A percentile compares a stretch with the other conserved stretches of the same genome.
Conservation (phyloP, 805 yeast genomes). For the Candida tallmaniae region DNA sequence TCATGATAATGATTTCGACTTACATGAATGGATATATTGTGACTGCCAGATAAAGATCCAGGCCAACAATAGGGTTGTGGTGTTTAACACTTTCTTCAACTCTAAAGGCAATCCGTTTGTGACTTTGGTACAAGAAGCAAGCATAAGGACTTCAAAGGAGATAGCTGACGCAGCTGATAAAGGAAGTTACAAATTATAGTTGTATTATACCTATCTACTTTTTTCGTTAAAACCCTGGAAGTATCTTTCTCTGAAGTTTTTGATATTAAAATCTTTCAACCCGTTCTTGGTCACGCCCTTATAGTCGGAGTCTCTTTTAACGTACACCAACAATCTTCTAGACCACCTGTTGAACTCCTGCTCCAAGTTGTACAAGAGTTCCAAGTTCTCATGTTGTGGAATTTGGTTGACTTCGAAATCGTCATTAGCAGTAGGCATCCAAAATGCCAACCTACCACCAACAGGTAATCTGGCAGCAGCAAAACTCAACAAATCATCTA, state of each 20-base stretch:
- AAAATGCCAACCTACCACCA: conserved; percentile 81
- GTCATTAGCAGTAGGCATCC: conserved; percentile 98
- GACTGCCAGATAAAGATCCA: not conserved
- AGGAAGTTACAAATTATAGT: not conserved
- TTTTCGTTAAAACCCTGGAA: conserved; percentile 57
- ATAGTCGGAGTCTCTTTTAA: conserved; percentile 49
- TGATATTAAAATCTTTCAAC: conserved; percentile 45
- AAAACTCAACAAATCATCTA: conserved; percentile 74
- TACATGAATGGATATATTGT: conserved; percentile 42
- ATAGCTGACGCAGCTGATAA: not conserved
- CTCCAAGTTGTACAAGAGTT: conserved; percentile 67
- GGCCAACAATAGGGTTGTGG: not conserved
- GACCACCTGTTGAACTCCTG: conserved; percentile 95
- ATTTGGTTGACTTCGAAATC: conserved; percentile 64
- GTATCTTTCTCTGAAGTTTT: conserved; percentile 67
- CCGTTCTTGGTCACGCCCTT: conserved; percentile 46
- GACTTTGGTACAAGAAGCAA: not conserved
- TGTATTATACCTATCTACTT: conserved; percentile 14
- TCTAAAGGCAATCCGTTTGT: conserved; percentile 1
- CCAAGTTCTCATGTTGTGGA: conserved; percentile 74
- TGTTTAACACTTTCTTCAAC: not conserved
- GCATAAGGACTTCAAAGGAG: not conserved
- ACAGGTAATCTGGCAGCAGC: conserved; percentile 67
- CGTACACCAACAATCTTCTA: conserved; percentile 76
- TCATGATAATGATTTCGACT: conserved; percentile 47